Conservation (phyloP, 2,329 filamentous ascomycete genomes). For the Sporothrix humicola region DNA sequence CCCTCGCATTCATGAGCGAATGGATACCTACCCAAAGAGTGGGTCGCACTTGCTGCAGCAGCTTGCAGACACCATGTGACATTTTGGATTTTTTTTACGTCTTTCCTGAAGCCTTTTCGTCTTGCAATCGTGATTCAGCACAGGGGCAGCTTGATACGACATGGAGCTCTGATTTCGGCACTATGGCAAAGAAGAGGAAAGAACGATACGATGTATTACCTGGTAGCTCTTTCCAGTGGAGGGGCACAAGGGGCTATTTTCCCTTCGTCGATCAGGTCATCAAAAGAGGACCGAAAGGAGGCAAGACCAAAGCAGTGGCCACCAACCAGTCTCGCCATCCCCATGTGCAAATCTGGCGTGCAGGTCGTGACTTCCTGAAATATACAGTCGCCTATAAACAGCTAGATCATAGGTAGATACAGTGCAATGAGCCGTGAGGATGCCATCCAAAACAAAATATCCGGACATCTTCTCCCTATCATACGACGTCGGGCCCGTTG, state of each 20-base stretch:
- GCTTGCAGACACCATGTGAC: conserved; percentile 34
- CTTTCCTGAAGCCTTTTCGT: neutral
- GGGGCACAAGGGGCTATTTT: neutral
- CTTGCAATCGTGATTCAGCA: conserved; percentile 22
- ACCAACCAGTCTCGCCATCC: neutral
- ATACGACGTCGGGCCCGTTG: too few relatives aligned
- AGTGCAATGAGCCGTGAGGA: too few relatives aligned
- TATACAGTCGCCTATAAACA: neutral
- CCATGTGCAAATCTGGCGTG: conserved; percentile 26
- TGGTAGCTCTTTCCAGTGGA: conserved; percentile 13
- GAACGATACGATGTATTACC: conserved; percentile 6
- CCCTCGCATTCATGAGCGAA: conserved; percentile 11
- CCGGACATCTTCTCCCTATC: too few relatives aligned
- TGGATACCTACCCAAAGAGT: conserved; percentile 25
- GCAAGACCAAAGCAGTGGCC: conserved; percentile 15
- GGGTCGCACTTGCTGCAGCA: conserved; percentile 29
- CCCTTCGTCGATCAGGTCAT: conserved; percentile 28
- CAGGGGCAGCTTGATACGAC: neutral
- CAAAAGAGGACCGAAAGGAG: conserved; percentile 26
- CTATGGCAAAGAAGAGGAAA: neutral
- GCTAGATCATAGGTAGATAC: neutral
- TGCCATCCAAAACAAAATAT: too few relatives aligned
- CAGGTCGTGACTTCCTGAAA: conserved; percentile 12
- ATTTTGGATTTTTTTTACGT: conserved; percentile 20
- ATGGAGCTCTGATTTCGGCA: neutral